A percentile compares a stretch with the other conserved stretches of the same genome.
These are phyloP conservation scores for Plasmodium gonderi DNA, from an alignment of 169 alveolate genomes.

Conservation along the genomic window DNA sequence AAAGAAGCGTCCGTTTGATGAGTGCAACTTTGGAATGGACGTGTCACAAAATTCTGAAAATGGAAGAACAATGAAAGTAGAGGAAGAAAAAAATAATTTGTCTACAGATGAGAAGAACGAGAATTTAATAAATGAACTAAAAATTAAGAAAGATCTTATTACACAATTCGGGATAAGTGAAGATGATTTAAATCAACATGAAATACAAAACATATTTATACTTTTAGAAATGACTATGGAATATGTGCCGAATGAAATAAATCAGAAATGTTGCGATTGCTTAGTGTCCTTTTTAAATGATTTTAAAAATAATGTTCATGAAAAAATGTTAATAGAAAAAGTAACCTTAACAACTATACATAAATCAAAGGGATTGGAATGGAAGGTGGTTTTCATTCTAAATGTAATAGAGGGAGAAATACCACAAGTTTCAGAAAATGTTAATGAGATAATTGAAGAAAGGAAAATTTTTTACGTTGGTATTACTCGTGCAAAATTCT, in stretches of 20 bases:
- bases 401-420: slow-evolving; percentile 81
- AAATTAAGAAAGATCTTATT: slow-evolving; percentile 27
- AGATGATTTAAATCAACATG: slow-evolving; percentile 12
- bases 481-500: slow-evolving; percentile 83
- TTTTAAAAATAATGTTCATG: slow-evolving; percentile 54
- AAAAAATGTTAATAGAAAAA: slow-evolving; percentile 75
- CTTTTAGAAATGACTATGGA: slow-evolving; percentile 32
- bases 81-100: no score
- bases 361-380: slow-evolving; percentile 88
- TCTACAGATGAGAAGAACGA: background rate
- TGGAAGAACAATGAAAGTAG: background rate
- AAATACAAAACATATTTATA: slow-evolving; percentile 42
- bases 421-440: slow-evolving; percentile 65
- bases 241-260: slow-evolving; percentile 6
- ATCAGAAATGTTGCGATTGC: slow-evolving; percentile 39
- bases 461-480: slow-evolving; percentile 89
- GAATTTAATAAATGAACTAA: background rate
- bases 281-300: slow-evolving; percentile 38
- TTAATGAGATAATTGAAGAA: slow-evolving; percentile 82
- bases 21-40: background rate
- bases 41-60: background rate
- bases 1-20: slow-evolving; percentile 11
- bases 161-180: slow-evolving; percentile 22
- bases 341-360: slow-evolving; percentile 87
- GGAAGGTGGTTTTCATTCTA: slow-evolving; percentile 86